Percentiles rank a stretch among this genome's conserved stretches.
phyloP scores from a whole-genome alignment of 2,329 filamentous ascomycete genomes.

The Drechslerella stenobrocha region DNA sequence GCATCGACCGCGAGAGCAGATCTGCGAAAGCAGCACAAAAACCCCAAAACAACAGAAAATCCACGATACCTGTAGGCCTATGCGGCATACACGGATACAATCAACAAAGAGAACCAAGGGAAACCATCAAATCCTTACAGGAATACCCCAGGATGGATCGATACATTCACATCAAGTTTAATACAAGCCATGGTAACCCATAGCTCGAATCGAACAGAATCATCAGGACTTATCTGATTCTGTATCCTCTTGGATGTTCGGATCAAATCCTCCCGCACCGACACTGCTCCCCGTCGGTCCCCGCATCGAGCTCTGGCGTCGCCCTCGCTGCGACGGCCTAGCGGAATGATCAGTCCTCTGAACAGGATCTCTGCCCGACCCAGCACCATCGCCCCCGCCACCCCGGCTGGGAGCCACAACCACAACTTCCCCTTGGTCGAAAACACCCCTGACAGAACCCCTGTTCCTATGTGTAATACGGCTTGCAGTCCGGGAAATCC shows the following conservation, averaged over 20 bases:
- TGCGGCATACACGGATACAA: neutral
- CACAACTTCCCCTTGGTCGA: neutral
- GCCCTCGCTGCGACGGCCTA: neutral
- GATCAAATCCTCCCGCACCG: slow-evolving; percentile 39
- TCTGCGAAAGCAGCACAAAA: too few relatives aligned
- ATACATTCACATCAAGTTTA: too few relatives aligned
- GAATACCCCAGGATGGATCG: too few relatives aligned
- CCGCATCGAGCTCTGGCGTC: slow-evolving; percentile 2
- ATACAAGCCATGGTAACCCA: too few relatives aligned
- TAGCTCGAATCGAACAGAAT: too few relatives aligned
- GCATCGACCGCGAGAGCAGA: too few relatives aligned
- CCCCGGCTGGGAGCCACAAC: neutral
- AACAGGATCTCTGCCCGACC: neutral
- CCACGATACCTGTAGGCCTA: too few relatives aligned
- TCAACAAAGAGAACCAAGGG: neutral
- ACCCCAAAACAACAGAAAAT: too few relatives aligned
- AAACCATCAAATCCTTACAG: slow-evolving; percentile 7
- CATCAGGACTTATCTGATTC: slow-evolving; percentile 34
- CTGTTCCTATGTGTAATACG: slow-evolving; percentile 17
- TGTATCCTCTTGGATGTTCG: slow-evolving; percentile 29
- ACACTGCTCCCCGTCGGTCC: slow-evolving; percentile 33
- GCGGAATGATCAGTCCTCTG: slow-evolving; percentile 11
- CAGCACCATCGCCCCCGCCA: neutral
- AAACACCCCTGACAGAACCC: neutral
- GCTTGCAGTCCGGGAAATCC: slow-evolving; percentile 18